Evolutionary conservation across 768 basidiomycete species (phyloP).

Genomic region (Phylloporus rhodoxanthus): DNA sequence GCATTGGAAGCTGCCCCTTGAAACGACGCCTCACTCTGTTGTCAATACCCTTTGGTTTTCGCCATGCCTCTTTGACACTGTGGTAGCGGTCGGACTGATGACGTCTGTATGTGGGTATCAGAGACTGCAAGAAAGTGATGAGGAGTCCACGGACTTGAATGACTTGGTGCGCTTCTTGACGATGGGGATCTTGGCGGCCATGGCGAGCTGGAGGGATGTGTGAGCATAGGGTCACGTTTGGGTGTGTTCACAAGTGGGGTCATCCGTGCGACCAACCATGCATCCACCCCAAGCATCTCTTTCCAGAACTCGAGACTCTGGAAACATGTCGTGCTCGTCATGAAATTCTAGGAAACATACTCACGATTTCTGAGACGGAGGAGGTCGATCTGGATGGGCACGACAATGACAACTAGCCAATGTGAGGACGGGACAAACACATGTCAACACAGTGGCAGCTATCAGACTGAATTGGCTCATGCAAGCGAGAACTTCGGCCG

Average conservation of each 20-base stretch:
- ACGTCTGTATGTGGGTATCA: conserved; percentile 52
- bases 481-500: too few relatives aligned
- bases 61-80: conserved; percentile 96
- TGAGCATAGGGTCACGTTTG: conserved; percentile 12
- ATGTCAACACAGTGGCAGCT: conserved; percentile 22
- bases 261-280: conserved; percentile 16
- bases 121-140: conserved; percentile 2
- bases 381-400: conserved; percentile 33
- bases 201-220: conserved; percentile 28
- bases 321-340: background rate
- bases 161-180: conserved; percentile 96
- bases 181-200: conserved; percentile 57
- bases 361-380: conserved; percentile 52
- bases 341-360: conserved; percentile 26
- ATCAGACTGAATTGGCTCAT: too few relatives aligned
- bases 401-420: background rate
- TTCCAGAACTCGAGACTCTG: background rate
- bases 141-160: conserved; percentile 77
- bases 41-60: conserved; percentile 99
- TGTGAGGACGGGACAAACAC: conserved; percentile 18
- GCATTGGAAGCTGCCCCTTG: conserved; percentile 96
- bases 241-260: background rate
- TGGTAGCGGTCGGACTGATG: conserved; percentile 99
- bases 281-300: conserved; percentile 20
- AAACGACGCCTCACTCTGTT: conserved; percentile 94